Evolutionary conservation across 345 rosid genomes (phyloP), one percentile per base, ranked within the genome.

Genomic region (Moricandia moricandioides): DNA sequence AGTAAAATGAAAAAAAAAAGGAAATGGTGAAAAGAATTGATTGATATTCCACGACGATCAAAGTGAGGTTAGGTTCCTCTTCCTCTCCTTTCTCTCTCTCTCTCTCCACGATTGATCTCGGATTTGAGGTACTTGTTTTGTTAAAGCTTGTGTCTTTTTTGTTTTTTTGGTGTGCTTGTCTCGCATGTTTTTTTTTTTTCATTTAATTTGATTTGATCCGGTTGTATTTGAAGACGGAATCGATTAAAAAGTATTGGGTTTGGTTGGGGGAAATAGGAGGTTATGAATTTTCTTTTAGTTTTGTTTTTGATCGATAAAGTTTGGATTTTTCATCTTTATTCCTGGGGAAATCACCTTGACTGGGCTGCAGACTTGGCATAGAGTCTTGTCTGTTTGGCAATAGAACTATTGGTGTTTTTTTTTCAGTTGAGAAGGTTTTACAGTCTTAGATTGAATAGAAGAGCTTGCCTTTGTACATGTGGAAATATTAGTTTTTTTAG

Each of bases 1-100:
- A 29, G 49, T 16, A 29, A 78, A 66, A 78, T 43, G 31, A 21
- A 35, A 59, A 71, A 71, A 21, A 21, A 63, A 70, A n/a, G 58
- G 60, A 61, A 55, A 24, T n/a, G 5, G 49, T 69, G 71, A 31
- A 65, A 78, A 65, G 61, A 69, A 69, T 62, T 70, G 68, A 60
- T 71, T 7, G 1, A 47, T 35, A 35, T 7, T 43, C 77, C 68
- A 61, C 65, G 63, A 64, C 67, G 62, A 71, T 65, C 77, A 60
- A 72, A 51, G 81, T 66, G 73, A 71, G 73, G 69, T 78, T 71
- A 76, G 72, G 81, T 60, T 61, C 69, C n/a, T 66, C 47, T 58
- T 43, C 54, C 14, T 6, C 54, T 47, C 54, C 49, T 43, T 11
- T 58, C 78, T 66, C 29, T 54, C 35, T 66, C 29, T 54, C 35